phyloP scores from a whole-genome alignment of 2,329 filamentous ascomycete species.

The Sporothrix phasma region DNA sequence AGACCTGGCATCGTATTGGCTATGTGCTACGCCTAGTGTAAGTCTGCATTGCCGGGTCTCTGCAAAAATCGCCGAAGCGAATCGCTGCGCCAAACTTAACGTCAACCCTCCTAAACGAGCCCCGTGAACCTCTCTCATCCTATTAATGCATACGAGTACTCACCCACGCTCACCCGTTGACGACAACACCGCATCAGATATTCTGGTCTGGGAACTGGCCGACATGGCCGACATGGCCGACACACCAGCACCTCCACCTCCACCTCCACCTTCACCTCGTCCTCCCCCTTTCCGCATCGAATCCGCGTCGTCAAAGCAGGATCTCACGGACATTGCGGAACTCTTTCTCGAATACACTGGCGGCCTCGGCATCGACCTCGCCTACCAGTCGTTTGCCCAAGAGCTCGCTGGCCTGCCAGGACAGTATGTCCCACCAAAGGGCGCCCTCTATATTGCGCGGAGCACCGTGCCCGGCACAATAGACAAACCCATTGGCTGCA shows the following conservation, averaged over 20 bases:
- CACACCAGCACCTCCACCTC: background rate
- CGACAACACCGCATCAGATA: no score
- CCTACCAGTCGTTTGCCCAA: constrained; percentile 17
- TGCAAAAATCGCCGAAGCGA: background rate
- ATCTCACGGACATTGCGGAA: constrained; percentile 11
- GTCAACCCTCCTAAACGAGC: no score
- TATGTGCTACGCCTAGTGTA: background rate
- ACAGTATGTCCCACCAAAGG: constrained; percentile 10
- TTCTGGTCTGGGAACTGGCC: no score
- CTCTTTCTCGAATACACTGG: constrained; percentile 17
- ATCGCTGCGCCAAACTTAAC: background rate
- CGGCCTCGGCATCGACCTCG: constrained; percentile 18
- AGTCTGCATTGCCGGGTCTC: background rate
- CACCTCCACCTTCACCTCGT: background rate
- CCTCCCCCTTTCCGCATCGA: constrained; percentile 6
- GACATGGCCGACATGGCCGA: background rate
- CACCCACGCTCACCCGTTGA: background rate
- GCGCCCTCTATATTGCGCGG: constrained; percentile 13
- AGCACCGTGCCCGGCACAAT: background rate
- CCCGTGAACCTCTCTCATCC: no score
- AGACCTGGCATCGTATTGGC: background rate
- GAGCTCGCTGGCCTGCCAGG: constrained; percentile 17
- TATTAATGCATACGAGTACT: no score
- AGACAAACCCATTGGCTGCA: constrained; percentile 11
- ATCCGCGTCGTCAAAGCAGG: constrained; percentile 1